Conservation (phyloP, 768 basidiomycete species). For the Tremella yokohamensis region DNA sequence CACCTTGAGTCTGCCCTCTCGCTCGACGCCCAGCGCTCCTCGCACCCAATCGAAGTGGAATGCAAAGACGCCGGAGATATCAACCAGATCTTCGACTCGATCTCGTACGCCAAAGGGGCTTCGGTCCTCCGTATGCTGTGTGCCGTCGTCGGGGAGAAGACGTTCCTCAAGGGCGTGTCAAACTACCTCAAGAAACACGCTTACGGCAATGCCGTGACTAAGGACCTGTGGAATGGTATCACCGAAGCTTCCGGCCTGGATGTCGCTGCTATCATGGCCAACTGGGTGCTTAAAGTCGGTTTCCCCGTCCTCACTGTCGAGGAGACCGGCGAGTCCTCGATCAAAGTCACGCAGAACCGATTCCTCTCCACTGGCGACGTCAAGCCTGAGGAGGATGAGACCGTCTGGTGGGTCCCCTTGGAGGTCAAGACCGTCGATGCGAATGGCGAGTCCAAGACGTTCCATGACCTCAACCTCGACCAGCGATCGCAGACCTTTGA, state of each 20-base stretch:
- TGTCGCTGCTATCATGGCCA: constrained; percentile 76
- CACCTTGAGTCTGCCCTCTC: constrained; percentile 72
- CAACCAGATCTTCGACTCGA: constrained; percentile 81
- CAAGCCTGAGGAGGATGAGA: constrained; percentile 77
- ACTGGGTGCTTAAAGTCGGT: constrained; percentile 85
- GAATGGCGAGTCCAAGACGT: constrained; percentile 60
- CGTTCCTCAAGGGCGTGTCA: constrained; percentile 81
- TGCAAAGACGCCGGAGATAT: constrained; percentile 82
- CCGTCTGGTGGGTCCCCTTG: constrained; percentile 79
- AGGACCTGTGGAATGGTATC: constrained; percentile 84
- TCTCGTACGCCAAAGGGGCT: constrained; percentile 70
- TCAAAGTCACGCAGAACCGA: constrained; percentile 80
- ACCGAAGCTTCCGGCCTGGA: constrained; percentile 67
- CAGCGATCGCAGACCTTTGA: constrained; percentile 66
- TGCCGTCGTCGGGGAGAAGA: constrained; percentile 80
- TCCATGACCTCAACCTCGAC: constrained; percentile 64
- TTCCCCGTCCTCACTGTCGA: constrained; percentile 86
- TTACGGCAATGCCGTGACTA: constrained; percentile 78
- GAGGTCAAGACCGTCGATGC: constrained; percentile 60
- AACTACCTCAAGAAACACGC: constrained; percentile 85
- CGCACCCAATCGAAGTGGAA: constrained; percentile 88
- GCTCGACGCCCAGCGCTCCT: constrained; percentile 79
- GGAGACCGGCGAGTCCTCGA: constrained; percentile 63
- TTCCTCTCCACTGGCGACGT: constrained; percentile 82
- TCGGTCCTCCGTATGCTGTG: constrained; percentile 90